Evolutionary conservation across 2,329 filamentous ascomycete species (phyloP).

Genomic region (Xylariaceae sp.): DNA sequence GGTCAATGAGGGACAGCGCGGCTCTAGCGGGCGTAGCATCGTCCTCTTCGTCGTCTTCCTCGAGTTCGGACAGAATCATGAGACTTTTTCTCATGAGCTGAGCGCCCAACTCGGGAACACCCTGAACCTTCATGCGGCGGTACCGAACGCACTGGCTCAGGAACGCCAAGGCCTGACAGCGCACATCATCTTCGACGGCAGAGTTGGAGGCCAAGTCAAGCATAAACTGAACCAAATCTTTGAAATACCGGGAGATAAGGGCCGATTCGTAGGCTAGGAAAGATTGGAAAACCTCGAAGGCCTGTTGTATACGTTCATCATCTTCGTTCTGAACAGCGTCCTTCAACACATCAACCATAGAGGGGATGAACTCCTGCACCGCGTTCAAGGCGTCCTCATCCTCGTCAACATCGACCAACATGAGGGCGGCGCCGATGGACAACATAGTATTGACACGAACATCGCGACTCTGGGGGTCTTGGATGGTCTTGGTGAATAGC

Average conservation of each 20-base stretch:
- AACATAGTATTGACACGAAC: conserved; percentile 93
- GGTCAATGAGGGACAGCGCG: conserved; percentile 81
- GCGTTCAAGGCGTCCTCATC: conserved; percentile 65
- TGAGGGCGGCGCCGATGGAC: conserved; percentile 78
- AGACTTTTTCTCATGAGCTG: conserved; percentile 83
- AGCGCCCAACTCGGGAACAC: conserved; percentile 74
- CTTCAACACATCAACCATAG: conserved; percentile 87
- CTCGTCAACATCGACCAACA: conserved; percentile 84
- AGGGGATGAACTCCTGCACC: conserved; percentile 75
- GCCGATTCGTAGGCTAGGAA: conserved; percentile 85
- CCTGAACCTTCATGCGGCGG: conserved; percentile 93
- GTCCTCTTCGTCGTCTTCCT: conserved; percentile 72
- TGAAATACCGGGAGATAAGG: conserved; percentile 78
- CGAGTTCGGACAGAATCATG: conserved; percentile 84
- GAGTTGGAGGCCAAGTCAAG: conserved; percentile 75
- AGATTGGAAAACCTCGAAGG: conserved; percentile 96
- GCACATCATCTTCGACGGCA: conserved; percentile 73
- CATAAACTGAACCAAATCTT: conserved; percentile 90
- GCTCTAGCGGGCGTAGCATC: conserved; percentile 80
- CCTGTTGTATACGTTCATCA: conserved; percentile 81
- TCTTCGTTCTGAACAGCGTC: conserved; percentile 71
- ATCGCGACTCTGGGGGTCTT: conserved; percentile 83
- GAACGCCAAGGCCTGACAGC: conserved; percentile 87
- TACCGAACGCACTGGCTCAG: conserved; percentile 88
- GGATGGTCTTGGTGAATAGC: conserved; percentile 81